Evolutionary conservation across 2,329 filamentous ascomycete genomes (phyloP), one percentile per base, ranked within the genome.

Genomic region (Hypomyces rosellus): DNA sequence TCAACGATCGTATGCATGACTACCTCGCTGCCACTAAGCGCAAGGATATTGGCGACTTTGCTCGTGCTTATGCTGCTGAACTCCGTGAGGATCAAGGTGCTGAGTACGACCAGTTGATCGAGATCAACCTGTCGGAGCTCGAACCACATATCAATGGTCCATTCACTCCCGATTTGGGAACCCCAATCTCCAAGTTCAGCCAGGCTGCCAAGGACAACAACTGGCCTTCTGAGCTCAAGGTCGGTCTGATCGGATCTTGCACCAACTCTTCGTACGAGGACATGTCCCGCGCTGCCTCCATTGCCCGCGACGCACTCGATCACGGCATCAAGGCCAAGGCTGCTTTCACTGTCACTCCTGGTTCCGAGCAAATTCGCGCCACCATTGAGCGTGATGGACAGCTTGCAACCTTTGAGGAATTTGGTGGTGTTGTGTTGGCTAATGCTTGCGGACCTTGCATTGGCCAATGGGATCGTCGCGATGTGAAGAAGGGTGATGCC

Each of bases 81-180:
- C 87, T 99, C 57, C 82, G 81, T 53, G 85, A 88, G 67, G 93
- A 99, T 61, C 78, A 95, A 73, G 89, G 89, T 60, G 88, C 89
- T 60, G 85, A 97, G 73, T 99, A 97, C 72, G 93, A 99, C 71
- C 81, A 97, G 74, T 73, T 96, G 60, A 89, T 97, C 64, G 92
- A 96, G 75, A 89, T 99, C 74, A 92, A 99, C 78, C 82, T 99
- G 49, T 86, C 82, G 52, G 88, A 92, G 73, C 86, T 99, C 45
- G 93, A 99, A 78, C 93, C 93, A 59, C 89, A 97, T 70, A 90
- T 99, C 77, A 99, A 99, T 78, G 93, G 93, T 59, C 93, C 93
- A 58, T 97, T 97, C 82, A 99, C 93, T 25, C 93, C 93, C 55
- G 93, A 99, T 82, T 80, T 99, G 74, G 91, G 90, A 50, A 97